These are phyloP conservation scores for Claviceps spartinae DNA, from an alignment of 2,329 filamentous ascomycete species.

Conservation along the genomic window DNA sequence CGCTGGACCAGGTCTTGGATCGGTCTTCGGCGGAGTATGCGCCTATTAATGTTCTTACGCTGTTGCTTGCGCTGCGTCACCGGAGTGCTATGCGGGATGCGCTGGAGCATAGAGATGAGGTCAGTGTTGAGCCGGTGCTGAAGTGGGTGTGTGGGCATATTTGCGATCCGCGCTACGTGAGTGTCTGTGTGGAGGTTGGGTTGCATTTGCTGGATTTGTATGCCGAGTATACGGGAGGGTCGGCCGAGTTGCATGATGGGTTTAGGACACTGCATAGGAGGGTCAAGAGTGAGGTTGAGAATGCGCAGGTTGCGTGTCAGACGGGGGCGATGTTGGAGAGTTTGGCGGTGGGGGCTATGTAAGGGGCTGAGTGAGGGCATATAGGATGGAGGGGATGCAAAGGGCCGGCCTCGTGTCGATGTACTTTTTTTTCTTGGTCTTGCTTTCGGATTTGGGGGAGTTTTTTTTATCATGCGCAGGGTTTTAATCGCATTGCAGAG, in stretches of 20 bases:
- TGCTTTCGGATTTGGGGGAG: neutral
- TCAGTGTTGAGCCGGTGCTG: conserved; percentile 67
- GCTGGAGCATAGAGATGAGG: conserved; percentile 67
- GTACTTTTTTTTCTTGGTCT: neutral
- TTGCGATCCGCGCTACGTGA: conserved; percentile 67
- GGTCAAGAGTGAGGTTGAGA: conserved; percentile 67
- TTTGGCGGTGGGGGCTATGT: conserved; percentile 26
- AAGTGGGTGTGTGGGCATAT: conserved; percentile 74
- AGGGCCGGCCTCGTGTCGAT: neutral
- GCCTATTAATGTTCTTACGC: conserved; percentile 53
- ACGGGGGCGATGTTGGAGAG: conserved; percentile 80
- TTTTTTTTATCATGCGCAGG: neutral
- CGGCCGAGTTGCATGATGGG: conserved; percentile 55
- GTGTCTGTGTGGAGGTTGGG: conserved; percentile 69
- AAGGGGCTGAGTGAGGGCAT: neutral
- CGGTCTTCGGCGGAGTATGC: conserved; percentile 36
- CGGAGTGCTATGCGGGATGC: conserved; percentile 73
- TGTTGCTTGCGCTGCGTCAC: conserved; percentile 75
- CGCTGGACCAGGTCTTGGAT: conserved; percentile 67
- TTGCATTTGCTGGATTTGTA: conserved; percentile 80
- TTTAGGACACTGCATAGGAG: conserved; percentile 56
- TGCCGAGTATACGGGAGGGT: conserved; percentile 62
- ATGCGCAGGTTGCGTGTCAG: conserved; percentile 68
- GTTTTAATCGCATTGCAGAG: conserved; percentile 6
- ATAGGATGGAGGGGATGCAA: neutral